Evolutionary conservation across 1,284 basidiomycete species (phyloP).

Genomic region (Volvariella surrecta): DNA sequence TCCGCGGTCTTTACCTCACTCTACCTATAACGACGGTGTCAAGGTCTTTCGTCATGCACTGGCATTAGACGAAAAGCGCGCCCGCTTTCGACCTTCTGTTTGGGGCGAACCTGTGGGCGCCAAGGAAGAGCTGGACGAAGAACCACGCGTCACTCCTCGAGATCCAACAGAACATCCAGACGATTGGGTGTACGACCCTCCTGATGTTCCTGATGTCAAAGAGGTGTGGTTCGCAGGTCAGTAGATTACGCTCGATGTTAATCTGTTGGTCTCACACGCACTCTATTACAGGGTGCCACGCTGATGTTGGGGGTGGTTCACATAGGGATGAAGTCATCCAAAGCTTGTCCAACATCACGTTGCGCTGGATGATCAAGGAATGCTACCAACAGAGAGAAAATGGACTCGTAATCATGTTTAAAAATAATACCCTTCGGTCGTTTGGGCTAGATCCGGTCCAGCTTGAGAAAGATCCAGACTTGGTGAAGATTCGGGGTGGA

Average conservation of each 20-base stretch:
- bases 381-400: constrained; percentile 9
- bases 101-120: constrained; percentile 15
- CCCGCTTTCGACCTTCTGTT: constrained; percentile 16
- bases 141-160: constrained; percentile 14
- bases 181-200: constrained; percentile 14
- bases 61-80: constrained; percentile 17
- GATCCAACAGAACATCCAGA: constrained; percentile 5
- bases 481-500: too few relatives aligned
- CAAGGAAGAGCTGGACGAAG: constrained; percentile 11
- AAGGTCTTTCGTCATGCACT: constrained; percentile 18
- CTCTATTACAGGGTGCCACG: constrained; percentile 14
- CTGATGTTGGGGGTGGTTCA: constrained; percentile 20
- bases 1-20: constrained; percentile 15
- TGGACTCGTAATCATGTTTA: background rate
- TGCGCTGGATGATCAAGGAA: constrained; percentile 20
- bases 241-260: background rate
- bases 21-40: constrained; percentile 15
- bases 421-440: constrained; percentile 8
- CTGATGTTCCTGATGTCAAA: constrained; percentile 13
- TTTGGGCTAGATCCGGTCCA: constrained; percentile 12
- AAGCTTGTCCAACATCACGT: constrained; percentile 16
- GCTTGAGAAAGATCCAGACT: constrained; percentile 10
- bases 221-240: constrained; percentile 17
- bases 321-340: constrained; percentile 13
- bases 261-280: background rate